These are phyloP conservation scores for Rhododendron mucronatum DNA, from an alignment of 148 eudicot genomes.

Conservation along the genomic window DNA sequence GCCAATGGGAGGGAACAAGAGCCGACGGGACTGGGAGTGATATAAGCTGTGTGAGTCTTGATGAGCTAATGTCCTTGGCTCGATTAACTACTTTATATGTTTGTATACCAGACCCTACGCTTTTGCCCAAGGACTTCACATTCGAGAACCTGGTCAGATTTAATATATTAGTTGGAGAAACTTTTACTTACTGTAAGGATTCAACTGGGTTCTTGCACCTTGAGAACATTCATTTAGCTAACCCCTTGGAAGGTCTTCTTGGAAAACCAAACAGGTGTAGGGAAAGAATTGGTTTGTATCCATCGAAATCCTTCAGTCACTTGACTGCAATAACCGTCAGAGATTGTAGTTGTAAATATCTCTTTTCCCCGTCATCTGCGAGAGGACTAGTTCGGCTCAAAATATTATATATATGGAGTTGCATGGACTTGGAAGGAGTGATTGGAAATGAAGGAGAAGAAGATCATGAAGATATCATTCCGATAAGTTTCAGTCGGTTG, in stretches of 20 bases:
- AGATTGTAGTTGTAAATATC: neutral
- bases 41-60: neutral
- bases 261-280: neutral
- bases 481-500: neutral
- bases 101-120: neutral
- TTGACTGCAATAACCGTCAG: neutral
- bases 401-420: accelerated
- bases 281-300: neutral
- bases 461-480: neutral
- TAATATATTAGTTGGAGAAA: neutral
- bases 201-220: neutral
- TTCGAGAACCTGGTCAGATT: neutral
- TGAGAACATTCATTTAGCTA: neutral
- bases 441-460: neutral
- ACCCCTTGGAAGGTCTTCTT: neutral
- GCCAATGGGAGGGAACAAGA: neutral
- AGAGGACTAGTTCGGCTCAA: neutral
- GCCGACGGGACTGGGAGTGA: neutral
- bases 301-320: neutral
- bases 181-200: too few relatives aligned
- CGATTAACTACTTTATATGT: neutral
- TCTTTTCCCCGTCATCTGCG: neutral
- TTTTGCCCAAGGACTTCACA: neutral
- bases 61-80: neutral
- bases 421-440: neutral